Base-by-base conservation (phyloP, 1,284 basidiomycete genomes). In the Pseudozyma thailandica region DNA sequence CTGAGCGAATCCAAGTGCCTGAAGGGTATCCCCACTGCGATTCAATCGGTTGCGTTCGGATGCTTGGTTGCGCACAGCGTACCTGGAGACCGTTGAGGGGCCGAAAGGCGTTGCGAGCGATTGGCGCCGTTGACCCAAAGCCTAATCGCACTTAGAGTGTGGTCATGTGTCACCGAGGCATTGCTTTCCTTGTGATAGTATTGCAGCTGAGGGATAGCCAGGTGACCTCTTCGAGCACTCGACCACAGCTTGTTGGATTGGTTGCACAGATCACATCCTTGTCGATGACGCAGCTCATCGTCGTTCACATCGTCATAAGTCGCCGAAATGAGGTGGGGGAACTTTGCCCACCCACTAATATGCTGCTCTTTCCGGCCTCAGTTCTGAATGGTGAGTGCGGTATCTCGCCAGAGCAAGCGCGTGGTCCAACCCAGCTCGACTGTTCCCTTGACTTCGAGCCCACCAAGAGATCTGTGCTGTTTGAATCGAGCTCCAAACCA, bases 121-220 rank as follows among this genome's bases (percentile, higher is more conserved):
- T 54, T 23, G 2, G 31, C 20, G 20, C 13, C 12, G 27, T 41
- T 54, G 37, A 35, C 44, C 31, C 26, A 47, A 54, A 54, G 43
- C 37, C 37, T 54, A 54, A 47, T 25, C 16, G 16, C 10, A 21
- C 10, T 31, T 31, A 3, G 12, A 1, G 15, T 13, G 10, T 16
- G 52, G 44, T 33, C 50, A 53, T 38, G 52, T 35, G 44, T 51
- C 50, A 50, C 33, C 8, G 33, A 35, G 33, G 5, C n/a, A 5
- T 5, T 35, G n/a, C 33, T 8, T 31, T 15, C 37, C 9, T 8
- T 21, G 39, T 41, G 39, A 41, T 9, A 12, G 9, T 13, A 21
- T 18, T 18, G 18, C 23, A 41, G 39, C 31, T 6, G 31, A 3
- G n/a, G 6, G n/a, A 20, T 26, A 13, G 15, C 35, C 16, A 16